Evolutionary conservation across 2,329 filamentous ascomycete genomes (phyloP).

Genomic region (Diaporthe ampelina): DNA sequence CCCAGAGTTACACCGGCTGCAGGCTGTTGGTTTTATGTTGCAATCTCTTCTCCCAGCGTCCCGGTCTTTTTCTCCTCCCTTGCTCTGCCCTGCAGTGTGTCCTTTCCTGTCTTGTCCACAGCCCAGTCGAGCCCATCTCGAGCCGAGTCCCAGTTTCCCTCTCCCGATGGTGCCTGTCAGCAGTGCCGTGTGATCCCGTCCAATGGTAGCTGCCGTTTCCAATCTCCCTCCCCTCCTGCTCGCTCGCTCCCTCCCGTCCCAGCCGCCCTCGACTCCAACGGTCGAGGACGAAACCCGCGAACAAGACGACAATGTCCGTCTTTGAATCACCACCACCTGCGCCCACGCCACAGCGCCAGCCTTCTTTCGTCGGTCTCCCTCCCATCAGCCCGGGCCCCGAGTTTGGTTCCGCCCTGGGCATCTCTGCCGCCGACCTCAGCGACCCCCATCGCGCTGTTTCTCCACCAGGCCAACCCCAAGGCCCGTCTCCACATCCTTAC

Average conservation of each 20-base stretch:
- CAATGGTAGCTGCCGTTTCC: conserved; percentile 21
- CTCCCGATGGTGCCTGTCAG: conserved; percentile 4
- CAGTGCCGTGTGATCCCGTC: conserved; percentile 16
- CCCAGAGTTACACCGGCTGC: conserved; percentile 30
- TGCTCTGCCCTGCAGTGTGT: not conserved
- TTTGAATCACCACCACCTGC: conserved; percentile 25
- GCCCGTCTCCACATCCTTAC: conserved; percentile 40
- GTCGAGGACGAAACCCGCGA: not conserved
- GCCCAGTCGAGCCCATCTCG: not conserved
- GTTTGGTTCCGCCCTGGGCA: conserved; percentile 64
- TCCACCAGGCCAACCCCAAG: conserved; percentile 32
- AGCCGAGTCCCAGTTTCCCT: no score
- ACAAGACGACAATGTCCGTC: conserved; percentile 38
- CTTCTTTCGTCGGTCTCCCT: conserved; percentile 70
- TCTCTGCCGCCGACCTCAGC: conserved; percentile 54
- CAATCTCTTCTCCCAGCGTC: conserved; percentile 12
- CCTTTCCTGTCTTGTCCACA: conserved; percentile 3
- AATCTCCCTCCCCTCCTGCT: conserved; percentile 20
- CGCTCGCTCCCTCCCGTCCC: not conserved
- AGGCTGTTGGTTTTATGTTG: conserved; percentile 32
- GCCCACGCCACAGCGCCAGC: conserved; percentile 54
- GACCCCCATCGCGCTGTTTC: conserved; percentile 30
- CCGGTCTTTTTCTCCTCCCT: not conserved
- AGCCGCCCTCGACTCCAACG: not conserved
- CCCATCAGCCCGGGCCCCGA: conserved; percentile 59